Evolutionary conservation across 148 eudicot genomes (phyloP), one percentile per base, ranked within the genome.

Genomic region (Mesembryanthemum crystallinum): DNA sequence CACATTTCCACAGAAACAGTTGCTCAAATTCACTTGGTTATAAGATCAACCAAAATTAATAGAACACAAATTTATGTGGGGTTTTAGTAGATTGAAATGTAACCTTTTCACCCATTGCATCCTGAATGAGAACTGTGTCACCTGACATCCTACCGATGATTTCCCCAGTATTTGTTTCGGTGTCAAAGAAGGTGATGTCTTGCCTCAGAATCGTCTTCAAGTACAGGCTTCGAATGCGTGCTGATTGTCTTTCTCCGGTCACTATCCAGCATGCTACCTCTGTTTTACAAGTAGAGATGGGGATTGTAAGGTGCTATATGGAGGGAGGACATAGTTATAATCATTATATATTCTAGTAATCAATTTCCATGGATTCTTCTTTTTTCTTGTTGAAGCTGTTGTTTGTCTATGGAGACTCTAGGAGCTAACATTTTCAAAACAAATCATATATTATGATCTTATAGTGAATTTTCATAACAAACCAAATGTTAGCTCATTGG

Each of bases 61-160:
- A 25, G 1, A 21, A 59, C 57, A 45, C 8, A 45, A 11, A 21
- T 25, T 24, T 45, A 37, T 10, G 20, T 21, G 29, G 13, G 35
- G 47, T 7, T 65, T 65, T 2, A 18, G 30, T 3, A 21, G 15
- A 52, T 23, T 1, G 43, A 30, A 43, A 73, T 7, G 11, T 7
- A 76, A 81, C 99, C 85, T 95, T 95, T 78, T 92, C 94, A 3
- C 99, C 97, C 91, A 92, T 87, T 71, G 99, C 99, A 24, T 92
- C 91, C 76, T 91, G 99, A 76, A 95, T 92, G 59, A 92, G 94
- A 76, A 92, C 83, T 6, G 99, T 90, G 35, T 95, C 99, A 3
- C 97, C 98, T 39, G 99, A 95, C 93, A 92, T 88, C 28, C 94
- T 86, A 18, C 94, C 88, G 20, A 95, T 85, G 71, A 95, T 91